Base-by-base conservation (phyloP, 2,329 filamentous ascomycete genomes). In the Celoporthe dispersa region DNA sequence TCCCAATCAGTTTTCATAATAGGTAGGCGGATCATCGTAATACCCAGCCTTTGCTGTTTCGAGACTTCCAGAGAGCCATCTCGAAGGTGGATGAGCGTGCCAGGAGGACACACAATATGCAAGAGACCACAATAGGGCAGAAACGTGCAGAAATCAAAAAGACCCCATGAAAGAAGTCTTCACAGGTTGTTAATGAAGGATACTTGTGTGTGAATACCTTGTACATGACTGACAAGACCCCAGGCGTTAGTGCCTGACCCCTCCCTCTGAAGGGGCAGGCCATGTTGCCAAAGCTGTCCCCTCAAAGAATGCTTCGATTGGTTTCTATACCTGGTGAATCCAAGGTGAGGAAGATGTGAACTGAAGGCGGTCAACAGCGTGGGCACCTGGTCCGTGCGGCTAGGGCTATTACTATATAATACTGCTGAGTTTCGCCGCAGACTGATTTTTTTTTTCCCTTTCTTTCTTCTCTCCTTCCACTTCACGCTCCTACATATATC, bases 231-330 rank as follows among this genome's bases (percentile, higher is more conserved):
- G 39, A 51, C 22, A 55, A 2, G 11, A 16, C 12, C 25, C 3
- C 11, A 14, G 16, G 25, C 2, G 4, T 55, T 1, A 14, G n/a
- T 8, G 22, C 41, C 22, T 28, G 8, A 2, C 37, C 4, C 37
- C 37, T n/a, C 9, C n/a, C 22, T 14, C 3, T 1, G 0, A 9
- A 0, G 3, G 48, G 48, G 2, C 12, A 14, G 28, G 8, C 25
- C 25, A 11, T 53, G n/a, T 53, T 9, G n/a, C 48, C 14, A 2
- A 28, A 33, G 14, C 55, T 59, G 25, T n/a, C n/a, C n/a, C n/a
- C n/a, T n/a, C n/a, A 28, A 31, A 37, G 9, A 19, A 9, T 37
- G 8, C 16, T 25, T 60, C 19, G 7, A n/a, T n/a, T 22, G 28
- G 33, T 25, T 25, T 22, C 41, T 44, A 4, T 44, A 1, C 16